Conservation (phyloP, 345 rosid genomes). For the Gossypium australe region DNA sequence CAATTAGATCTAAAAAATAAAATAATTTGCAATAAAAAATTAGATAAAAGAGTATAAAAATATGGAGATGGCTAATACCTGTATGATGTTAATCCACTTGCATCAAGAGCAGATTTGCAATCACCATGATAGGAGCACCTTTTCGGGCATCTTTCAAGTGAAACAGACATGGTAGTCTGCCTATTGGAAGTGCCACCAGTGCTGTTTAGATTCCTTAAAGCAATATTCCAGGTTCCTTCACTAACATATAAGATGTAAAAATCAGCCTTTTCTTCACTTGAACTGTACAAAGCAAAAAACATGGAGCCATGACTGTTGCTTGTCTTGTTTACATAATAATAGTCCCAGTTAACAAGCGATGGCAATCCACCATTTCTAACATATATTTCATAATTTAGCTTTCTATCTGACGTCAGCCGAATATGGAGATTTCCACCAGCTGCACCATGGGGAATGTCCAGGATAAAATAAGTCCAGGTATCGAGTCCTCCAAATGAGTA, state of each 20-base stretch:
- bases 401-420: slow-evolving; percentile 46
- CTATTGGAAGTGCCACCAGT: slow-evolving; percentile 24
- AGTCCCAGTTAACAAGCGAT: slow-evolving; percentile 64
- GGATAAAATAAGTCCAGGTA: slow-evolving; percentile 72
- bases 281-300: slow-evolving; percentile 61
- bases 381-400: slow-evolving; percentile 63
- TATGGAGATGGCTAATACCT: slow-evolving; percentile 39
- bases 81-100: slow-evolving; percentile 87
- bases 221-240: slow-evolving; percentile 89
- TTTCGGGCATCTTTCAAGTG: slow-evolving; percentile 88
- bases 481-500: slow-evolving; percentile 40
- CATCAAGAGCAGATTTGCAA: slow-evolving; percentile 70
- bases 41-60: neutral
- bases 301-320: slow-evolving; percentile 46
- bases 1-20: neutral
- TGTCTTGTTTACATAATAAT: slow-evolving; percentile 63
- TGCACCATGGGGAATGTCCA: slow-evolving; percentile 80
- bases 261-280: slow-evolving; percentile 70
- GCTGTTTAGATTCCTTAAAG: slow-evolving; percentile 50
- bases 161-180: slow-evolving; percentile 63
- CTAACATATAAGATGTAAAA: slow-evolving; percentile 76
- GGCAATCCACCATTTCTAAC: slow-evolving; percentile 76
- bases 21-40: neutral
- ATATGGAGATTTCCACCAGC: slow-evolving; percentile 89
- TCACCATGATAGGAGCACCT: slow-evolving; percentile 80